phyloP scores from a whole-genome alignment of 2,329 filamentous ascomycete genomes.

The Cercospora sp. region DNA sequence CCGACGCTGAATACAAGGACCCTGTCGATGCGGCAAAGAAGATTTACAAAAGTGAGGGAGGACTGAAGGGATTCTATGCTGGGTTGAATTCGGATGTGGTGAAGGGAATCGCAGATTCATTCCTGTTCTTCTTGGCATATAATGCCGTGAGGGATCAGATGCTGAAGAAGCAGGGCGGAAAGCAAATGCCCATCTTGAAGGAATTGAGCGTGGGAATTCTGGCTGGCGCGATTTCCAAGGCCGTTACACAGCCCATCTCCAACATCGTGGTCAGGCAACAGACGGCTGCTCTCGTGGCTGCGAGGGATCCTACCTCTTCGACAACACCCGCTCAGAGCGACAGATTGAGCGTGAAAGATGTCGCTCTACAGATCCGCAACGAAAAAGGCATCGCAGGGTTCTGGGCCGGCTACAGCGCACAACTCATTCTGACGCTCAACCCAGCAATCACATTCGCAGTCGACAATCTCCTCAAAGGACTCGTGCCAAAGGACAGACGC shows the following conservation, averaged over 20 bases:
- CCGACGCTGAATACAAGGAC: slow-evolving; percentile 58
- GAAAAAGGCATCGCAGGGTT: slow-evolving; percentile 75
- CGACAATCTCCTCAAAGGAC: slow-evolving; percentile 68
- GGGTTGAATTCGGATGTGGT: slow-evolving; percentile 47
- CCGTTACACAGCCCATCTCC: slow-evolving; percentile 76
- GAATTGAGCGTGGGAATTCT: slow-evolving; percentile 73
- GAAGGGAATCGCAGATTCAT: slow-evolving; percentile 64
- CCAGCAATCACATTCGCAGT: slow-evolving; percentile 84
- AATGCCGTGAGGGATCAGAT: slow-evolving; percentile 55
- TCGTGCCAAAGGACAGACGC: slow-evolving; percentile 56
- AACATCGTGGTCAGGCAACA: slow-evolving; percentile 83
- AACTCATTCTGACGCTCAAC: slow-evolving; percentile 77
- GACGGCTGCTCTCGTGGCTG: slow-evolving; percentile 58
- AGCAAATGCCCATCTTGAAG: slow-evolving; percentile 61
- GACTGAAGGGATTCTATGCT: slow-evolving; percentile 64
- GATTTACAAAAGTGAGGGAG: slow-evolving; percentile 72
- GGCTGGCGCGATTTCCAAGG: slow-evolving; percentile 72
- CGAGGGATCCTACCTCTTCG: slow-evolving; percentile 40
- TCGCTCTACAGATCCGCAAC: slow-evolving; percentile 61
- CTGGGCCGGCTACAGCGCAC: slow-evolving; percentile 86
- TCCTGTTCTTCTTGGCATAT: slow-evolving; percentile 85
- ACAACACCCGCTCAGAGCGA: slow-evolving; percentile 30
- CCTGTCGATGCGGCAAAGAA: slow-evolving; percentile 68
- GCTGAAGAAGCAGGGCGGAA: slow-evolving; percentile 41
- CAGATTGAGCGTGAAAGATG: slow-evolving; percentile 52